Base-by-base conservation (phyloP, 176 grass and related monocot genomes). In the Oryza officinalis region DNA sequence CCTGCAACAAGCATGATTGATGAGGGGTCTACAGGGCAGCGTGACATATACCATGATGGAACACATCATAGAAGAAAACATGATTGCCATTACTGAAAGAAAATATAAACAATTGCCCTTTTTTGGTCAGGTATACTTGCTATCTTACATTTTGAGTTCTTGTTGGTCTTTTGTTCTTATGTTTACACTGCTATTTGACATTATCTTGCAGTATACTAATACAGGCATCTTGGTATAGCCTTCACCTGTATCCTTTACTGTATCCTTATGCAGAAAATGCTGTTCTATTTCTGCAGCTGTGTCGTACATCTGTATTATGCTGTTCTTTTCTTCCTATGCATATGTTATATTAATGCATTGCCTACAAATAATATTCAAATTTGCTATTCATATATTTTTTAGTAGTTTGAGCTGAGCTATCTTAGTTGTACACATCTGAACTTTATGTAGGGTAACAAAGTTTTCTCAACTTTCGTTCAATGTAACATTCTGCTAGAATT, bases 171-270 rank as follows among this genome's bases (percentile, higher is more conserved):
- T 75, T 17, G 26, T 43, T 71, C 77, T 83, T 66, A 25, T 83
- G 89, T 90, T 90, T 78, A 86, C 71, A 57, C 45, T 80, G 74
- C 69, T 84, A 32, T 84, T 85, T 89, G 57, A 81, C 60, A 78
- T 79, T 43, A 76, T 72, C 81, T 81, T 95, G 91, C 93, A 93
- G 87, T 93, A 91, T 72, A 83, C 76, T 28, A 81, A 87, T 79
- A 79, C 84, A 85, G 75, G 88, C 79, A 74, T 78, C 89, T 85
- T 65, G 82, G 83, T 79, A 86, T 88, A 80, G 20, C 84, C 81
- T 72, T 80, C 86, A 88, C 77, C 86, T 65, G 93, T 98, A 98
- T 98, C 96, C 96, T 98, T 95, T 89, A 92, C 76, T 84, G 96
- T 98, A 98, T 98, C 96, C 93, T 93, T 86, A 81, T 77, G 35